phyloP scores from a whole-genome alignment of 2,329 filamentous ascomycete genomes.

The Ophiostoma triangulosporum region DNA sequence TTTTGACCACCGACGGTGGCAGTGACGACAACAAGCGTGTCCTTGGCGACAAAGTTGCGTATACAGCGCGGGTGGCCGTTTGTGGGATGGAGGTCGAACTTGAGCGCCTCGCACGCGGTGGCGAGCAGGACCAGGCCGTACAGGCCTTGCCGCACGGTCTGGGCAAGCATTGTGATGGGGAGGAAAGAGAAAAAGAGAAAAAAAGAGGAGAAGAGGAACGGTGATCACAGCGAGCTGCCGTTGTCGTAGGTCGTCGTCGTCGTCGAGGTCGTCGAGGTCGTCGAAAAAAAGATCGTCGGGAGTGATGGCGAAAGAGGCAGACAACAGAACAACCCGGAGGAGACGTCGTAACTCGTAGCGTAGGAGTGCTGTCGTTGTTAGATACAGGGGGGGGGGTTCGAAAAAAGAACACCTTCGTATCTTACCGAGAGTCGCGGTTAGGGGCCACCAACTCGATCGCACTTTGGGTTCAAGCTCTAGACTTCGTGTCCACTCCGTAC shows the following conservation, averaged over 20 bases:
- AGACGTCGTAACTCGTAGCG: background rate
- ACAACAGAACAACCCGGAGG: background rate
- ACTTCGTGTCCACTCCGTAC: slow-evolving; percentile 9
- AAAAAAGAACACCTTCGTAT: slow-evolving; percentile 6
- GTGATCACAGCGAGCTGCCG: background rate
- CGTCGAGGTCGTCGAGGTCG: background rate
- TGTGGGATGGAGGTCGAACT: slow-evolving; percentile 79
- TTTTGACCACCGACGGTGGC: slow-evolving; percentile 72
- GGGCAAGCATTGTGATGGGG: slow-evolving; percentile 16
- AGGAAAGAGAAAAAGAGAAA: background rate
- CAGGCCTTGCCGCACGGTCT: slow-evolving; percentile 42
- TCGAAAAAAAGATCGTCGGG: background rate
- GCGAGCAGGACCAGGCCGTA: slow-evolving; percentile 45
- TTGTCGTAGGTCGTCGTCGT: background rate
- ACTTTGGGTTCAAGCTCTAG: slow-evolving; percentile 1
- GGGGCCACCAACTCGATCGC: background rate
- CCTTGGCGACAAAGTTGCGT: slow-evolving; percentile 84
- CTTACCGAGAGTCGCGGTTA: slow-evolving; percentile 6
- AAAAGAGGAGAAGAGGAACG: background rate
- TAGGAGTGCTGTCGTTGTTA: background rate
- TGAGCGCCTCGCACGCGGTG: slow-evolving; percentile 53
- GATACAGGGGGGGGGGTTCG: background rate
- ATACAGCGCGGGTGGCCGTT: slow-evolving; percentile 68
- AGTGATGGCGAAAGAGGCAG: background rate
- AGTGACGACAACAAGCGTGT: slow-evolving; percentile 91